Base-by-base conservation (phyloP, 257 asterid genomes). In the Nicotiana benthamiana region DNA sequence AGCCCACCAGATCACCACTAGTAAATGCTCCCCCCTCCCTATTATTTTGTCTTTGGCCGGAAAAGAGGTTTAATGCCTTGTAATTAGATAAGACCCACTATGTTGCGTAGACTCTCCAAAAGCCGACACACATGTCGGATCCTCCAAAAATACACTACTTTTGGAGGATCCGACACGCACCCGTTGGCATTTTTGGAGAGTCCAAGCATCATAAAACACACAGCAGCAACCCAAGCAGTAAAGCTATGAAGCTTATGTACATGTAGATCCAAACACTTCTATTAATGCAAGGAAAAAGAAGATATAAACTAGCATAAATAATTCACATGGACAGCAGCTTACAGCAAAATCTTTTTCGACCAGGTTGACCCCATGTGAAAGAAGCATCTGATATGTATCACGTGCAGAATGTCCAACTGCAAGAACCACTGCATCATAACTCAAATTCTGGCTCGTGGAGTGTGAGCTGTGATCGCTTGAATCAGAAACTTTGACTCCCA, bases 401-500 rank as follows among this genome's bases (percentile, higher is more conserved):
- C 99, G 95, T 75, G 99, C 97, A 84, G 99, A 95, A 80, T 95
- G 99, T 80, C 99, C 99, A 79, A 95, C 92, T 13, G 99, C 99
- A 53, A 95, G 97, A 90, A 93, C 93, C 81, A 93, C 90, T 13
- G 97, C 97, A 90, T 95, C 98, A 77, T 81, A 93, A 80, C 79
- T 88, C 90, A 89, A 82, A 72, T 88, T 80, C 85, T 91, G 86
- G 81, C 75, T 32, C 82, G 48, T 79, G 61, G 88, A 84, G 67
- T 75, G 78, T 6, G 53, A 75, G 80, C 54, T 77, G 80, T 48
- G 48, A 15, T 74, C 88, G 56, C 80, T 82, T 75, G 97, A 87
- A 87, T 92, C 89, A 79, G 93, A 92, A 79, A 92, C 86, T 88
- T 88, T 85, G 85, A 95, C 94, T 72, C 99, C 99, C 72, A 82